Evolutionary conservation across 805 yeast genomes (phyloP), one percentile per base, ranked within the genome.

Genomic region (Monosporozyma yasuniensis): DNA sequence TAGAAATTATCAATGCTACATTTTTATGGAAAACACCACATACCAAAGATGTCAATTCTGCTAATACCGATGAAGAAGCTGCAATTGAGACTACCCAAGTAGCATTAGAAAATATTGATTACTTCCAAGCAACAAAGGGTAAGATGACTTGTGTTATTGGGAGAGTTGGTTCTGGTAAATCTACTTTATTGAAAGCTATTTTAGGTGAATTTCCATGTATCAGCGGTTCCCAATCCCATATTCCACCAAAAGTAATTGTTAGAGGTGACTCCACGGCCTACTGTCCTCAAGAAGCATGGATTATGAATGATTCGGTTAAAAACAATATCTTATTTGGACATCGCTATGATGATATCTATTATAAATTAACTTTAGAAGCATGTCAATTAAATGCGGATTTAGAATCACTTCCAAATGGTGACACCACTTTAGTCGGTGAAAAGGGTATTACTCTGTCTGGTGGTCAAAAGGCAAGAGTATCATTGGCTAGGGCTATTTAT

Each of bases 401-500:
- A 32, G 68, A 70, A 21, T 67, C 73, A 3, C 63, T 78, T 35
- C 75, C 79, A 3, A 78, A 77, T 53, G 79, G 79, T 7, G 81
- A 77, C 54, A 71, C 68, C 44, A 78, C 83, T 0, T 63, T 74
- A 44, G 80, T 78, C 38, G 81, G 84, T 42, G 84, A 79, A 60
- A 77, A 77, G 54, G 84, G 84, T 50, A 77, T 79, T 32, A 74
- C 83, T 1, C 67, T 79, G 27, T 75, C 80, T 8, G 83, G 83
- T 35, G 83, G 85, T 8, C 85, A 80, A 59, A 80, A 78, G 59
- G 83, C 84, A 0, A 65, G 89, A 61, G 66, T 83, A 27, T 74
- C 82, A 12, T 66, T 83, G 42, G 88, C 88, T 0, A 74, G 89
- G 58, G 86, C 87, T 0, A 83, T 83, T 4, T 83, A 83, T 59